These are phyloP conservation scores for Furcasterigmium sp. DNA, from an alignment of 2,329 filamentous ascomycete species.

Conservation along the genomic window DNA sequence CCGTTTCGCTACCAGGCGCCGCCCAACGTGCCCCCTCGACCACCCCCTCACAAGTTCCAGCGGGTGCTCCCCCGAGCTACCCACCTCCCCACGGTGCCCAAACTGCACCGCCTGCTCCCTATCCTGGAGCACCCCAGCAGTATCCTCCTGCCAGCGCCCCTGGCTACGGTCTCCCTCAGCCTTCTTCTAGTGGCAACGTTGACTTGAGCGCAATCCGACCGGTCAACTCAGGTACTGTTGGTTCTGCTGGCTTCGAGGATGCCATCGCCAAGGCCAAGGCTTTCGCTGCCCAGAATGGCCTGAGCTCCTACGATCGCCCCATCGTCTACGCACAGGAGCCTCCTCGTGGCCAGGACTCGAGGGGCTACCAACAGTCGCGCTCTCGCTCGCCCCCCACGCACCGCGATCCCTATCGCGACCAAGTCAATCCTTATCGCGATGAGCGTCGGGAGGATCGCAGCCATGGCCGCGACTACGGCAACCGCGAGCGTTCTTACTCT, in stretches of 20 bases:
- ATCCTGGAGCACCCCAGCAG: constrained; percentile 28
- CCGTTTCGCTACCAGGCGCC: constrained; percentile 20
- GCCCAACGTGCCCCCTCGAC: constrained; percentile 37
- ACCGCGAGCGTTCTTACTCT: constrained; percentile 70
- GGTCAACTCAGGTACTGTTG: constrained; percentile 73
- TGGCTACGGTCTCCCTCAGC: constrained; percentile 55
- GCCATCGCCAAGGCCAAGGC: constrained; percentile 80
- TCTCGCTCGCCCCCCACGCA: constrained; percentile 67
- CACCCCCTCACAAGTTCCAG: constrained; percentile 36
- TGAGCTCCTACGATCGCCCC: constrained; percentile 57
- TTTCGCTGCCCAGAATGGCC: constrained; percentile 73
- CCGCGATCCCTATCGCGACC: constrained; percentile 78
- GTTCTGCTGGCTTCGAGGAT: constrained; percentile 77
- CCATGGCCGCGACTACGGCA: constrained; percentile 47
- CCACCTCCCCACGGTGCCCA: constrained; percentile 30
- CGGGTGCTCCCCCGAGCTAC: constrained; percentile 29
- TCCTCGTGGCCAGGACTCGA: constrained; percentile 25
- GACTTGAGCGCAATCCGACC: constrained; percentile 78
- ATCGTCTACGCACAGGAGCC: constrained; percentile 34
- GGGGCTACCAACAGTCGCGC: constrained; percentile 60
- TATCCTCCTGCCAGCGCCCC: constrained; percentile 23
- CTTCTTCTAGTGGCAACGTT: constrained; percentile 68
- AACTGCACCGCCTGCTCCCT: constrained; percentile 24
- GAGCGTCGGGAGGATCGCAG: constrained; percentile 34
- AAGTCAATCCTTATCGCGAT: constrained; percentile 73